A percentile compares a stretch with the other conserved stretches of the same genome.
phyloP scores from a whole-genome alignment of 768 basidiomycete genomes.

The Tylopilus subfusipes region DNA sequence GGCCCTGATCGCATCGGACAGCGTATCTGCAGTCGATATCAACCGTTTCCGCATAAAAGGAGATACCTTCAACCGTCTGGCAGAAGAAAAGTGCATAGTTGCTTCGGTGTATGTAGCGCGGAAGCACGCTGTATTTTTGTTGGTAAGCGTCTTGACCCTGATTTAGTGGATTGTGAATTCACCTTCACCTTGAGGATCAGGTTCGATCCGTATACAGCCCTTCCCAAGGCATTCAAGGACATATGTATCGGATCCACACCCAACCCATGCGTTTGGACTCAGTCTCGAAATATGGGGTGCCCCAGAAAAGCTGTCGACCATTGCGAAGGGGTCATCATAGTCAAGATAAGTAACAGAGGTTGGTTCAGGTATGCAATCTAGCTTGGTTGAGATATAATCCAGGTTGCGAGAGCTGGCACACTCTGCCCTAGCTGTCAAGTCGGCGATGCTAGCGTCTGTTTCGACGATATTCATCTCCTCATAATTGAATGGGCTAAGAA shows the following conservation, averaged over 20 bases:
- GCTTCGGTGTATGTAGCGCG: slow-evolving; percentile 55
- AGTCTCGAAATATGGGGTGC: slow-evolving; percentile 51
- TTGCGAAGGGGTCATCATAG: slow-evolving; percentile 67
- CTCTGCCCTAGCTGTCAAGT: slow-evolving; percentile 42
- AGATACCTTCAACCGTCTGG: slow-evolving; percentile 43
- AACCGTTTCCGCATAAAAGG: slow-evolving; percentile 52
- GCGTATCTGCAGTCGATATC: slow-evolving; percentile 51
- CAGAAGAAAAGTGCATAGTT: slow-evolving; percentile 42
- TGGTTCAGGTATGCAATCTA: slow-evolving; percentile 47
- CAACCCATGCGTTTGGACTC: slow-evolving; percentile 73
- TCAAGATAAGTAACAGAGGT: slow-evolving; percentile 70
- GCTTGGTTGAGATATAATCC: not conserved
- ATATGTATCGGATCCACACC: slow-evolving; percentile 66
- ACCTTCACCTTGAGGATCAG: slow-evolving; percentile 37
- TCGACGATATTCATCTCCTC: not conserved
- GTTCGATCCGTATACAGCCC: slow-evolving; percentile 65
- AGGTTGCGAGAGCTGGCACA: slow-evolving; percentile 9
- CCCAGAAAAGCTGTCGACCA: slow-evolving; percentile 49
- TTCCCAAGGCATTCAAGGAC: slow-evolving; percentile 72
- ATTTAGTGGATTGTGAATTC: not conserved
- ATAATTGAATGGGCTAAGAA: not conserved
- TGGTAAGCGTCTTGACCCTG: slow-evolving; percentile 3
- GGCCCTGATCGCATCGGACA: slow-evolving; percentile 60
- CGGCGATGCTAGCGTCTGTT: slow-evolving; percentile 51
- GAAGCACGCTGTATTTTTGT: slow-evolving; percentile 32